A percentile compares a stretch with the other conserved stretches of the same genome.
Evolutionary conservation across 2,329 filamentous ascomycete species (phyloP).

Genomic region (Pseudogymnoascus sp.): DNA sequence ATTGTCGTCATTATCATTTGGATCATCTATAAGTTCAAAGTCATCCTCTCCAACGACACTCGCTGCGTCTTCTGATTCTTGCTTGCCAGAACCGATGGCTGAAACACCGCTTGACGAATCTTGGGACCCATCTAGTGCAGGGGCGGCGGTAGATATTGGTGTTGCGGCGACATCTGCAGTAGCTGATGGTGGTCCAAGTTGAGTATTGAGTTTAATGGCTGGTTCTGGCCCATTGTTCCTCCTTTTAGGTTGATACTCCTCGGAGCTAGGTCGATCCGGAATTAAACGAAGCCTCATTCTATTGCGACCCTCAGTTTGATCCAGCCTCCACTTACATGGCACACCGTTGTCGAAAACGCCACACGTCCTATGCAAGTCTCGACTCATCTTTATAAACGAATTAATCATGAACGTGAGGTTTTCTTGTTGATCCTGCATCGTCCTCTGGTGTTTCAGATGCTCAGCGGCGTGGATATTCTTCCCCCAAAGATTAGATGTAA

Average conservation of each 20-base stretch:
- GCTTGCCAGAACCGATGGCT: background rate
- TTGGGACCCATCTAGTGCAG: conserved; percentile 14
- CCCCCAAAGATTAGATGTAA: conserved; percentile 83
- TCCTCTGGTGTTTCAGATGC: conserved; percentile 80
- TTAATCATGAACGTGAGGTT: conserved; percentile 70
- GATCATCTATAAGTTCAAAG: conserved; percentile 92
- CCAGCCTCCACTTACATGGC: conserved; percentile 75
- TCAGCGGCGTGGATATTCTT: conserved; percentile 92
- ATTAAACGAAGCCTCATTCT: conserved; percentile 86
- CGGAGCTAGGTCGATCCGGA: conserved; percentile 61
- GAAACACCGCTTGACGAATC: conserved; percentile 8
- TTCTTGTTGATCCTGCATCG: conserved; percentile 88
- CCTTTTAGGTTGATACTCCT: conserved; percentile 78
- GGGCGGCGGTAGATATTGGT: conserved; percentile 14
- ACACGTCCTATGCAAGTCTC: conserved; percentile 68
- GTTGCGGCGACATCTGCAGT: conserved; percentile 8
- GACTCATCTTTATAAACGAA: conserved; percentile 68
- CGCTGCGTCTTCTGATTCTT: conserved; percentile 14
- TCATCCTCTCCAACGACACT: conserved; percentile 62
- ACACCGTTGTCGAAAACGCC: conserved; percentile 64
- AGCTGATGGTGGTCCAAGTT: conserved; percentile 10
- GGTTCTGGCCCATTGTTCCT: conserved; percentile 43
- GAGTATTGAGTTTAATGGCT: conserved; percentile 29
- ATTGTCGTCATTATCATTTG: conserved; percentile 67
- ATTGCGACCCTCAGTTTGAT: conserved; percentile 90